Evolutionary conservation across 805 yeast genomes (phyloP).

Genomic region (Saccharomycopsis sp.): DNA sequence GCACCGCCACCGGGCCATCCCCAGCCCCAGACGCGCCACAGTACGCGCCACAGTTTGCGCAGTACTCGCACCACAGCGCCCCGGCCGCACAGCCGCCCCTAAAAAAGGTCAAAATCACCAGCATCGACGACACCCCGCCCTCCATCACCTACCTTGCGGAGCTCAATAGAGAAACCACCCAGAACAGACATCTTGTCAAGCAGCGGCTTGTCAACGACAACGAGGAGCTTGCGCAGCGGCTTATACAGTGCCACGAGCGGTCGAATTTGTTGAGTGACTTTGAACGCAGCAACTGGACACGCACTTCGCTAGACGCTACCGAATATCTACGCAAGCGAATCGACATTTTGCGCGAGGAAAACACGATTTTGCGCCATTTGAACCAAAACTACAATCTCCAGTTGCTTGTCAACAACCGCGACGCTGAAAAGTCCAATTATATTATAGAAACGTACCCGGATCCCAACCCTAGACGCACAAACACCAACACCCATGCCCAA

Average conservation of each 20-base stretch:
- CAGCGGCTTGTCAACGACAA: background rate
- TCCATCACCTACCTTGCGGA: background rate
- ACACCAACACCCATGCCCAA: background rate
- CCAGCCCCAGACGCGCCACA: background rate
- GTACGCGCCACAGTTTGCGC: background rate
- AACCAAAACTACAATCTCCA: background rate
- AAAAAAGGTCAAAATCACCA: background rate
- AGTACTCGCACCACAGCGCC: slow-evolving; percentile 4
- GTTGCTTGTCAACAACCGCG: background rate
- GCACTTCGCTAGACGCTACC: background rate
- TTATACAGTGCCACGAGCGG: background rate
- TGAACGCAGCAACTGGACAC: background rate
- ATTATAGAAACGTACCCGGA: background rate
- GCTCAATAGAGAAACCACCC: background rate
- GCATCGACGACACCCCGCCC: background rate
- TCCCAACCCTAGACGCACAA: background rate
- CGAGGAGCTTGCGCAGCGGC: background rate
- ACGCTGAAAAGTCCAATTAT: background rate
- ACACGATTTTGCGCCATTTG: slow-evolving; percentile 4
- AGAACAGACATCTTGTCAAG: background rate
- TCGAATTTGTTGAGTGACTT: background rate
- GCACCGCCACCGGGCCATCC: background rate
- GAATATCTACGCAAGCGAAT: slow-evolving; percentile 7
- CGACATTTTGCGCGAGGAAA: slow-evolving; percentile 12
- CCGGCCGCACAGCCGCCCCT: background rate